phyloP scores from a whole-genome alignment of 352 stramenopile genomes.

The Globisporangium paddicum region DNA sequence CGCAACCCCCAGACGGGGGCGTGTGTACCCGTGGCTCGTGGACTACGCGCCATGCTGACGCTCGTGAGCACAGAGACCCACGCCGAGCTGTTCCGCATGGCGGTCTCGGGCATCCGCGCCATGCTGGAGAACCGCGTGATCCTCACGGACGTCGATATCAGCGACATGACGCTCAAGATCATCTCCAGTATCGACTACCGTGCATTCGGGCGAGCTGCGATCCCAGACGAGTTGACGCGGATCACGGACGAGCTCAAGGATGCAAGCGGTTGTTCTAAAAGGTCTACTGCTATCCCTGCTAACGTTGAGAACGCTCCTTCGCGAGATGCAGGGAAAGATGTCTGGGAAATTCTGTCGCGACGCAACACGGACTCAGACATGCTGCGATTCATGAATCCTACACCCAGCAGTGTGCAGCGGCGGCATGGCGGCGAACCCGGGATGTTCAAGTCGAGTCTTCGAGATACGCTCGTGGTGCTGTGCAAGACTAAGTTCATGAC shows the following conservation, averaged over 20 bases:
- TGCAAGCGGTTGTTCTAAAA: background rate
- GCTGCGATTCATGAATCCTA: slow-evolving; percentile 11
- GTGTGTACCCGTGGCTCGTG: slow-evolving; percentile 56
- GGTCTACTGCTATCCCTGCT: background rate
- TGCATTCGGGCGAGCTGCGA: slow-evolving; percentile 72
- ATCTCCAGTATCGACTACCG: slow-evolving; percentile 80
- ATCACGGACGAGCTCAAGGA: slow-evolving; percentile 20
- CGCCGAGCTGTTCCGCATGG: slow-evolving; percentile 65
- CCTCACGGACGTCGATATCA: slow-evolving; percentile 82
- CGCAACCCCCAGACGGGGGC: slow-evolving; percentile 36
- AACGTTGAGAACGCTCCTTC: slow-evolving; percentile 2
- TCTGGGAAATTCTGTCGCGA: slow-evolving; percentile 6
- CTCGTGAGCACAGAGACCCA: slow-evolving; percentile 74
- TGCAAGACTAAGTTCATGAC: slow-evolving; percentile 68
- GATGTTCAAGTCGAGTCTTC: slow-evolving; percentile 24
- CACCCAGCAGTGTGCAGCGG: slow-evolving; percentile 2
- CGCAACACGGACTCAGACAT: slow-evolving; percentile 20
- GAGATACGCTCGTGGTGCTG: slow-evolving; percentile 31
- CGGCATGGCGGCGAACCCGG: background rate
- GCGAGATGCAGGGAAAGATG: slow-evolving; percentile 9
- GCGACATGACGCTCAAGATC: slow-evolving; percentile 70
- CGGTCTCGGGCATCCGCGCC: slow-evolving; percentile 52
- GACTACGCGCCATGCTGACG: slow-evolving; percentile 60
- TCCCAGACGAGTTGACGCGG: slow-evolving; percentile 48
- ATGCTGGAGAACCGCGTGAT: slow-evolving; percentile 84